Evolutionary conservation across 2,329 filamentous ascomycete genomes (phyloP), one percentile per base, ranked within the genome.

Genomic region (Exophiala aquamarina): DNA sequence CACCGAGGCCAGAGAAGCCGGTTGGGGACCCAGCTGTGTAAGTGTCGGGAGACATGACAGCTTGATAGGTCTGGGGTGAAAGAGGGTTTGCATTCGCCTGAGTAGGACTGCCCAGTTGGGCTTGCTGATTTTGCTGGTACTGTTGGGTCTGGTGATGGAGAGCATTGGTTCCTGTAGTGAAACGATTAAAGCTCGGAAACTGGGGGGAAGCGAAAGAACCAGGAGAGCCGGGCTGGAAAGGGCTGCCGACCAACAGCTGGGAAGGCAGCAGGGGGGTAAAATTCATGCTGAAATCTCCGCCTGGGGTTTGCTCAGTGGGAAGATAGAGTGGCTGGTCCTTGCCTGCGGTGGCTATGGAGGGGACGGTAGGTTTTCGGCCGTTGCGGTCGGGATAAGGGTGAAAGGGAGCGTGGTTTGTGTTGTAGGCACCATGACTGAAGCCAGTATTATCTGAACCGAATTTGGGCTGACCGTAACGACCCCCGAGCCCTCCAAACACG

Each of bases 241-340:
- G 93, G 69, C 90, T 96, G 38, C 93, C 93, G 41, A 97, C 85
- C 19, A 98, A 82, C 60, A 98, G 77, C 71, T 96, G 89, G 26
- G 92, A 97, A 28, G 93, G 93, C 29, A 98, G 82, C 57, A 98
- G 79, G 56, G 93, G 92, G 9, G 93, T 96, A 70, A 96, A 97
- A 72, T 97, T 93, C 92, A 97, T 96, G 65, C 97, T 93, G 65
- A 90, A 95, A 34, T 81, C 89, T 42, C 89, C 92, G 34, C 87
- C 90, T 13, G 93, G 91, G 18, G 87, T 92, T 58, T 86, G 78
- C 56, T 95, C 90, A 61, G 78, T 80, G 50, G 72, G 75, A 66
- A 77, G 82, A 62, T 79, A 77, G 53, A 75, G 72, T 44, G 72
- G 70, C 41, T 70, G 68, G 20, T 70, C 67, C 68, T 86, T 78